A percentile compares a stretch with the other conserved stretches of the same genome.
Evolutionary conservation across 129 eudicot species (phyloP).

Genomic region (Arctium lappa): DNA sequence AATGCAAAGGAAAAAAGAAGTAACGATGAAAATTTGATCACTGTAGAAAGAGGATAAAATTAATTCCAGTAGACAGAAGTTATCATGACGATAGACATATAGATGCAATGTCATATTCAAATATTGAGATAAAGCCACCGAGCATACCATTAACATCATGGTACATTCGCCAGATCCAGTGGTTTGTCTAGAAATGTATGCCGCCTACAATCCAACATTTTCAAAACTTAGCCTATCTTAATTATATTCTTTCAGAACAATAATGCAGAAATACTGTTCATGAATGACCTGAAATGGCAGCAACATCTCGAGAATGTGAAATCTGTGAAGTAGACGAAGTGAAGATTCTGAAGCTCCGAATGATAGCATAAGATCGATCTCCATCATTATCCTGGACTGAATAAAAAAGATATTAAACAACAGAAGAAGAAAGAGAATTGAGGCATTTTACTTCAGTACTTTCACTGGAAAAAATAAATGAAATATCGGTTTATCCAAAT

Average conservation of each 20-base stretch:
- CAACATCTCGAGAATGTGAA: conserved; percentile 61
- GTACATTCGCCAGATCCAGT: conserved; percentile 31
- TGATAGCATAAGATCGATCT: conserved; percentile 83
- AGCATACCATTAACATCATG: conserved; percentile 78
- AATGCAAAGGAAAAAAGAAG: not conserved
- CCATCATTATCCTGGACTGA: conserved; percentile 78
- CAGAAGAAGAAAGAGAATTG: not conserved
- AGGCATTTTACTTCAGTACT: not conserved
- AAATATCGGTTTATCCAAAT: too few relatives aligned
- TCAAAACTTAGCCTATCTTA: not conserved
- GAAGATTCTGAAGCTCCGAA: conserved; percentile 95
- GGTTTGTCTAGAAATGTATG: conserved; percentile 54
- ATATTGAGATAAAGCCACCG: conserved; percentile 4
- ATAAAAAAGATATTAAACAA: conserved; percentile 17
- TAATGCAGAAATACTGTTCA: not conserved
- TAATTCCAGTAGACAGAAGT: too few relatives aligned
- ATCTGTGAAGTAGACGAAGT: conserved; percentile 58
- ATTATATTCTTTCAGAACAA: conserved; percentile 11
- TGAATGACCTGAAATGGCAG: conserved; percentile 74
- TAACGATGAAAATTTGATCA: too few relatives aligned
- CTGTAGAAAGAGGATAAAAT: not conserved
- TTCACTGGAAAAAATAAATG: too few relatives aligned
- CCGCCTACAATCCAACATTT: conserved; percentile 53
- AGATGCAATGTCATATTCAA: not conserved
- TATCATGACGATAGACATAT: not conserved